These are phyloP conservation scores for Verticillium isaacii DNA, from an alignment of 2,329 filamentous ascomycete genomes.

Conservation along the genomic window DNA sequence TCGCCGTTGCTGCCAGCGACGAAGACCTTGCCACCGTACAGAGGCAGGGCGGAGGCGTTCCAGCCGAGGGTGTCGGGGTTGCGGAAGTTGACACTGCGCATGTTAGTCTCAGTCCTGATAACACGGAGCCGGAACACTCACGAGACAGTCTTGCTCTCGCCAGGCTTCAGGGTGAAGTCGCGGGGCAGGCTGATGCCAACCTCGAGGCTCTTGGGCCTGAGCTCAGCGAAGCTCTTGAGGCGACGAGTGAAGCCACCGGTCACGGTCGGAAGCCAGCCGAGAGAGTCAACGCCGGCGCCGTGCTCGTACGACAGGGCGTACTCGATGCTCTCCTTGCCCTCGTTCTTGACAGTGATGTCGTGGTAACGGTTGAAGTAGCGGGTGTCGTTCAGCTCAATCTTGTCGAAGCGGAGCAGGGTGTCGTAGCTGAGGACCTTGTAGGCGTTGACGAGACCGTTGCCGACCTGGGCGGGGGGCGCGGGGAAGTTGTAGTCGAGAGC, in stretches of 20 bases:
- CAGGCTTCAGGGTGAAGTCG: constrained; percentile 17
- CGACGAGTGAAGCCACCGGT: constrained; percentile 1
- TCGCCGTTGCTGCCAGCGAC: constrained; percentile 24
- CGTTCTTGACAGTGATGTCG: constrained; percentile 28
- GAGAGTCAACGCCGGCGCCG: constrained; percentile 31
- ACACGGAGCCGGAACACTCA: constrained; percentile 22
- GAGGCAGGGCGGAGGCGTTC: constrained; percentile 19
- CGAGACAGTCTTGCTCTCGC: constrained; percentile 18
- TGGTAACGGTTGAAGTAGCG: constrained; percentile 25
- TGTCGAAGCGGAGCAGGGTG: constrained; percentile 29
- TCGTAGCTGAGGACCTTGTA: constrained; percentile 32
- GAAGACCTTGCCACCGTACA: constrained; percentile 29
- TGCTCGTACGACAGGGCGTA: constrained; percentile 24
- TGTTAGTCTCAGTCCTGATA: background rate
- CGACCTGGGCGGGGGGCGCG: constrained; percentile 32
- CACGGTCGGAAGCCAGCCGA: constrained; percentile 6
- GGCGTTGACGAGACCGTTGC: constrained; percentile 35
- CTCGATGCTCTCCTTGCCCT: constrained; percentile 23
- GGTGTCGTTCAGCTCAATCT: constrained; percentile 41
- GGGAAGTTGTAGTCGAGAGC: constrained; percentile 12
- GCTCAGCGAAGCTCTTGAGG: constrained; percentile 16
- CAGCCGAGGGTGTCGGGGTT: constrained; percentile 20
- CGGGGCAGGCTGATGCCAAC: constrained; percentile 15
- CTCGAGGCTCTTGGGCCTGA: constrained; percentile 13
- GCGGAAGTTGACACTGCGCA: constrained; percentile 19